These are phyloP conservation scores for Cladosporium oxysporum DNA, from an alignment of 2,329 filamentous ascomycete genomes.

Conservation along the genomic window DNA sequence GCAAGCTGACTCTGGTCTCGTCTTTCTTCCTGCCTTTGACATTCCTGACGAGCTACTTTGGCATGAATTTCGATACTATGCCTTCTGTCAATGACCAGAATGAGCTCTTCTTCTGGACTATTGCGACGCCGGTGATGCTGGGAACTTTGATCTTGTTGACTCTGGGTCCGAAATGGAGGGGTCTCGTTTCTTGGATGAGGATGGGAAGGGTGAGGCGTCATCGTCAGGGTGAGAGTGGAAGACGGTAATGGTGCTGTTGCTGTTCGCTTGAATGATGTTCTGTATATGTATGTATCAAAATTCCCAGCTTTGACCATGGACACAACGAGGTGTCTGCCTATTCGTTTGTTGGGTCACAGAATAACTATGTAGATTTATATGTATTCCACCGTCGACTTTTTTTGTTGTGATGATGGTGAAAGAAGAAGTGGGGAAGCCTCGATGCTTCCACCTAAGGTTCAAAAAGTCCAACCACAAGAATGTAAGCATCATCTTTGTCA, in stretches of 20 bases:
- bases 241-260: neutral
- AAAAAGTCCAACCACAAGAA: neutral
- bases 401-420: neutral
- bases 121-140: conserved; percentile 70
- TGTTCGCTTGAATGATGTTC: neutral
- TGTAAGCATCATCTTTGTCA: conserved; percentile 12
- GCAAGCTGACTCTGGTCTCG: conserved; percentile 80
- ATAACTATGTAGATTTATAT: neutral
- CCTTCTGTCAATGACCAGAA: conserved; percentile 34
- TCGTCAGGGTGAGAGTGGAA: neutral
- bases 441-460: neutral
- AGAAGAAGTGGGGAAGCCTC: neutral
- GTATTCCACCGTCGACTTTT: neutral
- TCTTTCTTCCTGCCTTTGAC: conserved; percentile 88
- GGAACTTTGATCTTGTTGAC: conserved; percentile 72
- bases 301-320: neutral
- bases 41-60: conserved; percentile 71
- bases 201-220: neutral
- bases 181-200: neutral
- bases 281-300: neutral
- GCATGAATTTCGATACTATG: conserved; percentile 62
- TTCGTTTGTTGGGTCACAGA: neutral
- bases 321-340: neutral
- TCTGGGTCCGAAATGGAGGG: conserved; percentile 10
- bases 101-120: conserved; percentile 67